These are phyloP conservation scores for Fusarium citri DNA, from an alignment of 2,329 filamentous ascomycete species.

Conservation along the genomic window DNA sequence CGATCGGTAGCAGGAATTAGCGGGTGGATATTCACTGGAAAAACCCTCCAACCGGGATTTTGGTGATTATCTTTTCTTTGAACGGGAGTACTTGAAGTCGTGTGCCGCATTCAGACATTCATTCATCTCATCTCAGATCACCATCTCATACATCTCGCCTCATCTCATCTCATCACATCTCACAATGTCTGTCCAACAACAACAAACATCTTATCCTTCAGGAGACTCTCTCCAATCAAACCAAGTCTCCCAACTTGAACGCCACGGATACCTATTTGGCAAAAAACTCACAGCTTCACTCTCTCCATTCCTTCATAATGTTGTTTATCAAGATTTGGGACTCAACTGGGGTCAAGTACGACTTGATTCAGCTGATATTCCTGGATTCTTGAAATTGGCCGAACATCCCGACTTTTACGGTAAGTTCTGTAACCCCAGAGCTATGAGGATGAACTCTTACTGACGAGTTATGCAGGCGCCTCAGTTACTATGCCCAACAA, in stretches of 20 bases:
- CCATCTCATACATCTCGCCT: not conserved
- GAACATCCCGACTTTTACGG: constrained; percentile 72
- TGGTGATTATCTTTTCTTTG: constrained; percentile 15
- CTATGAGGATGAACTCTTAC: not conserved
- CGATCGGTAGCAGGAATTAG: not conserved
- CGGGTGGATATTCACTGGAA: constrained; percentile 25
- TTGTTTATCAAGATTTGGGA: constrained; percentile 63
- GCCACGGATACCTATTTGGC: constrained; percentile 68
- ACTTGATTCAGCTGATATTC: constrained; percentile 64
- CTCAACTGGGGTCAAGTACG: constrained; percentile 64
- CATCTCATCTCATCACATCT: not conserved
- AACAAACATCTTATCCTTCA: constrained; percentile 29
- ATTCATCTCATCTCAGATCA: not conserved
- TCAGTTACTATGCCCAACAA: constrained; percentile 89
- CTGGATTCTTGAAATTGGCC: constrained; percentile 62
- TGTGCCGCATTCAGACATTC: not conserved
- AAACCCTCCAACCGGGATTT: constrained; percentile 30
- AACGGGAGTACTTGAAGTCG: constrained; percentile 33
- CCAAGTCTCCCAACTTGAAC: constrained; percentile 50
- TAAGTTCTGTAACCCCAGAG: too few species aligned
- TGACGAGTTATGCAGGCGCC: constrained; percentile 59
- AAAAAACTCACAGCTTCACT: constrained; percentile 66
- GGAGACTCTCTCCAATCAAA: constrained; percentile 41
- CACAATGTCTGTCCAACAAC: constrained; percentile 39
- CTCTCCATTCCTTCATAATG: constrained; percentile 65